Evolutionary conservation across 257 asterid genomes (phyloP).

Genomic region (Penstemon newberryi): DNA sequence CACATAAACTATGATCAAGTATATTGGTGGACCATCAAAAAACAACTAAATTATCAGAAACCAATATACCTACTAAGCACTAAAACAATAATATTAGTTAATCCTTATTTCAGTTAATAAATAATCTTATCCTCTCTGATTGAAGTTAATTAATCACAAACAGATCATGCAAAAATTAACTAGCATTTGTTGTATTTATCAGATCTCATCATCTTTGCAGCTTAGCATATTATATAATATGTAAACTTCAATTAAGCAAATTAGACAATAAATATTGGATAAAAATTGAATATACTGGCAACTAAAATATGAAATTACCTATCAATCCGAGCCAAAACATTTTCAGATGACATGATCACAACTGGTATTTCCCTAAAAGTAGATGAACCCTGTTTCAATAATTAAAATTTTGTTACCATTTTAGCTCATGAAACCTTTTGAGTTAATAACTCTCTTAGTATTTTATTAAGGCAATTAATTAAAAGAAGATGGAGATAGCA

Average conservation of each 20-base stretch:
- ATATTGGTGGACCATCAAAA: conserved; percentile 16
- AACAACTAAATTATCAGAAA: conserved; percentile 16
- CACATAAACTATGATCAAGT: conserved; percentile 30
- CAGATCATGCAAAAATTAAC: background rate
- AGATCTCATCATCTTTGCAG: background rate
- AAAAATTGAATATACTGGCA: conserved; percentile 6
- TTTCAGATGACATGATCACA: conserved; percentile 95
- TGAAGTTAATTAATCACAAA: too few species aligned
- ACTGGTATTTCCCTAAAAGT: conserved; percentile 85
- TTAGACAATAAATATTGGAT: background rate
- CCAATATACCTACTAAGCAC: background rate
- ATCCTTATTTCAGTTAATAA: conserved; percentile 10
- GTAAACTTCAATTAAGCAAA: background rate
- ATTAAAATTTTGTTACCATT: conserved; percentile 12
- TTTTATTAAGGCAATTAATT: background rate
- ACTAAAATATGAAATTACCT: conserved; percentile 45
- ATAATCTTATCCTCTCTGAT: too few species aligned
- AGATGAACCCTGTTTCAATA: conserved; percentile 72
- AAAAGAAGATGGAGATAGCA: background rate
- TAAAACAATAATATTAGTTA: background rate
- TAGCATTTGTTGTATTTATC: conserved; percentile 11
- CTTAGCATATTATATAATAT: background rate
- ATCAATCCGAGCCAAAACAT: conserved; percentile 76
- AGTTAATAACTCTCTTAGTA: background rate
- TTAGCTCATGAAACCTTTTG: background rate